These are phyloP conservation scores for Zygosaccharomyces bailii DNA, from an alignment of 805 yeast species.

Conservation along the genomic window DNA sequence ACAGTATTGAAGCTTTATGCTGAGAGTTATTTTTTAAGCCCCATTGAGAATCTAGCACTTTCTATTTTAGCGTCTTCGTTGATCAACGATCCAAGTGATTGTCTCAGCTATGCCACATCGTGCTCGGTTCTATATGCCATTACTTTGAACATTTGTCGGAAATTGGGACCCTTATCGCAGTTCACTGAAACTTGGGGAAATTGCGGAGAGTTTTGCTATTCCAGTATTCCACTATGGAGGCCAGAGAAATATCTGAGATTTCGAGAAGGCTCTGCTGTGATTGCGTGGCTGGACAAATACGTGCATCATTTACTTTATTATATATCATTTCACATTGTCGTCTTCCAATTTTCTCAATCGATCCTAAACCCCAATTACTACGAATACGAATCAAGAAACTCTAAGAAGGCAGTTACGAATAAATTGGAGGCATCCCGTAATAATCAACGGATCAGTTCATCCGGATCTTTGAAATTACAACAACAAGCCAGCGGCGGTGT, in stretches of 20 bases:
- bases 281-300: constrained; percentile 16
- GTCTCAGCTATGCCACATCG: constrained; percentile 30
- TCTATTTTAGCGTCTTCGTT: constrained; percentile 34
- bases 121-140: constrained; percentile 30
- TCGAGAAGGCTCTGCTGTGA: neutral
- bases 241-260: neutral
- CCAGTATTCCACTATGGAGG: constrained; percentile 3
- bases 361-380: constrained; percentile 15
- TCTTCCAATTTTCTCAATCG: constrained; percentile 23
- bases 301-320: constrained; percentile 21
- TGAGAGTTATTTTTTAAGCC: constrained; percentile 22
- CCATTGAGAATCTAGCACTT: constrained; percentile 29
- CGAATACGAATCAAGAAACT: constrained; percentile 9
- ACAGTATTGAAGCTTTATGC: constrained; percentile 23
- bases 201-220: neutral
- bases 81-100: constrained; percentile 32
- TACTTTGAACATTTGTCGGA: constrained; percentile 18
- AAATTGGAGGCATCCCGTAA: constrained; percentile 10
- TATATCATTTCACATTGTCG: constrained; percentile 32
- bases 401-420: constrained; percentile 5
- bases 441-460: constrained; percentile 10
- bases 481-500: neutral
- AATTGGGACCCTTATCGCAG: constrained; percentile 10
- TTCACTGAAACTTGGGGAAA: constrained; percentile 3
- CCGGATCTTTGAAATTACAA: constrained; percentile 9